Evolutionary conservation across 2,329 filamentous ascomycete genomes (phyloP), one percentile per base, ranked within the genome.

Genomic region (Hypoxylon sp.): DNA sequence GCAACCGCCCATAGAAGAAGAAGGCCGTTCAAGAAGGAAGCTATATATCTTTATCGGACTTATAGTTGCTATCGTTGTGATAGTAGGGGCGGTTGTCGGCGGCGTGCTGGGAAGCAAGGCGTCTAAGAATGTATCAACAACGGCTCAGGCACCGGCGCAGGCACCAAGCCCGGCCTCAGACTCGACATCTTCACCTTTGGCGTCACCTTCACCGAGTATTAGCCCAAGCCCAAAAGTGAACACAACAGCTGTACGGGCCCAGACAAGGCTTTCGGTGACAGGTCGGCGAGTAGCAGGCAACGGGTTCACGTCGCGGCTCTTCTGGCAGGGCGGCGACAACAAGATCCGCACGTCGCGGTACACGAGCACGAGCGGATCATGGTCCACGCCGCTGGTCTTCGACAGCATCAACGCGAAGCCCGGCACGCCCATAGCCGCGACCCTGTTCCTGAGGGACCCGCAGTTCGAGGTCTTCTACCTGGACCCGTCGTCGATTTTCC

Each of bases 241-340:
- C 36, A 67, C 64, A 9, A 67, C 64, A 11, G 55, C 64, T 2
- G 52, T 67, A 4, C 51, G 60, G 16, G 28, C 60, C 8, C 50
- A 54, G 0, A 67, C 64, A 2, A 63, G 40, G 30, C 59, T 70
- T 16, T 54, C 67, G 16, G 49, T 70, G 9, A 66, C 67, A 3
- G 67, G 67, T 12, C 61, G 65, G 20, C 61, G 67, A 22, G 8
- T 70, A 38, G 12, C 55, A 7, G 65, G 67, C 9, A 44, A 64
- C 7, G 67, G 65, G 5, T 70, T 70, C 52, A 68, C 54, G 4
- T 65, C 66, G 22, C 67, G 65, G 22, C 62, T 70, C 3, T 70
- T 70, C 42, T 70, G 65, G 58, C 67, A 70, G 24, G 67, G 67
- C 16, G 65, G 65, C 40, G 67, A 70, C 40, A 65, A 67, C 55